Percentiles rank a stretch among this genome's conserved stretches.
Evolutionary conservation across 2,329 filamentous ascomycete species (phyloP).

Genomic region (Alternaria gaisen): DNA sequence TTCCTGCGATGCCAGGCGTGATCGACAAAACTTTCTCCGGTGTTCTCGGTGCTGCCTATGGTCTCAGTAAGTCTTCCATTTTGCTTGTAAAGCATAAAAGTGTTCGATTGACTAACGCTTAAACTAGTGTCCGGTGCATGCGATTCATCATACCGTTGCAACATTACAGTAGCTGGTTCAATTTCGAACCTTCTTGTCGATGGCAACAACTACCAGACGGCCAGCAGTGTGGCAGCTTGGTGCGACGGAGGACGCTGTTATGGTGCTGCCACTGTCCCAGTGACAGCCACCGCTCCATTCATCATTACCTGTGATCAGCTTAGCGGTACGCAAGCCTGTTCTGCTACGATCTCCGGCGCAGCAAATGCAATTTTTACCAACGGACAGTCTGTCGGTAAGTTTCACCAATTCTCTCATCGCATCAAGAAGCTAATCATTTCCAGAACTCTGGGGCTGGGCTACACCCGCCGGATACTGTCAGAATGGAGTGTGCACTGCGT

Average conservation of each 20-base stretch:
- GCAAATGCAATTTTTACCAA: background rate
- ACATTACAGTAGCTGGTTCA: background rate
- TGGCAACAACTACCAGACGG: background rate
- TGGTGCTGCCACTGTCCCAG: background rate
- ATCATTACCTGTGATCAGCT: background rate
- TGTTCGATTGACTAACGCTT: background rate
- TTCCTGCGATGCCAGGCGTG: background rate
- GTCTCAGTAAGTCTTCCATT: background rate
- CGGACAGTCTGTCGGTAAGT: background rate
- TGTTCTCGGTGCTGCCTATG: background rate
- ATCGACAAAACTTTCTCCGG: background rate
- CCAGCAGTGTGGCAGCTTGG: background rate
- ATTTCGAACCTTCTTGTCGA: background rate
- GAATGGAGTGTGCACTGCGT: background rate
- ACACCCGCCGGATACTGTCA: background rate
- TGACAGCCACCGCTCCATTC: background rate
- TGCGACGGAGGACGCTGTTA: background rate
- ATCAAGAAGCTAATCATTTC: fast-evolving
- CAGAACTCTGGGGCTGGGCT: background rate
- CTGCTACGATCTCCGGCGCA: background rate
- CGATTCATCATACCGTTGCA: background rate
- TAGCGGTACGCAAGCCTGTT: background rate
- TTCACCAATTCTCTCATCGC: fast-evolving
- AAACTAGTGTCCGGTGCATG: background rate
- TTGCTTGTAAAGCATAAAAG: background rate